phyloP scores from a whole-genome alignment of 352 stramenopile genomes.

The Pythium rhizo-oryzae region DNA sequence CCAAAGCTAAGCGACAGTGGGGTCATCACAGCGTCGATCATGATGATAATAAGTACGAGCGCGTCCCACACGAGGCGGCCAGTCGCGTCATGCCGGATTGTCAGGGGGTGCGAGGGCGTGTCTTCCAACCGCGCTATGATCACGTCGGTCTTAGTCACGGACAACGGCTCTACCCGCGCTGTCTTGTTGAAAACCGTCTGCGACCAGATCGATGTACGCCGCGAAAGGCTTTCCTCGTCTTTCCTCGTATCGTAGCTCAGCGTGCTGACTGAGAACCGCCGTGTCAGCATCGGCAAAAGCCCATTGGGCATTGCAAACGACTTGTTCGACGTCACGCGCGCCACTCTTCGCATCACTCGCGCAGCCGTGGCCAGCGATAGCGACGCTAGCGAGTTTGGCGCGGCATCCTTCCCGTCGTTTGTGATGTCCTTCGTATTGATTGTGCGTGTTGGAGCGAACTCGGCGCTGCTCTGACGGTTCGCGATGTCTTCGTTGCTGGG shows the following conservation, averaged over 20 bases:
- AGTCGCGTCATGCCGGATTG: slow-evolving; percentile 51
- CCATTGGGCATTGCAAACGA: not conserved
- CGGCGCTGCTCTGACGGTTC: not conserved
- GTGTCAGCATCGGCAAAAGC: not conserved
- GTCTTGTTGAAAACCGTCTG: not conserved
- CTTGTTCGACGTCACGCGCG: not conserved
- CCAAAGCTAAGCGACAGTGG: slow-evolving; percentile 57
- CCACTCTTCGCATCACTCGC: not conserved
- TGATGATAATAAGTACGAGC: slow-evolving; percentile 57
- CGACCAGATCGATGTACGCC: not conserved
- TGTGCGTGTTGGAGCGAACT: slow-evolving; percentile 58
- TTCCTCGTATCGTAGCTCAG: not conserved
- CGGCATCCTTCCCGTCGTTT: not conserved
- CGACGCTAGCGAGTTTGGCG: not conserved
- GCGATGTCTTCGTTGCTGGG: slow-evolving; percentile 38
- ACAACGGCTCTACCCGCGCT: not conserved
- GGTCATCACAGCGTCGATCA: slow-evolving; percentile 53
- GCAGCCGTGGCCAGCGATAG: not conserved
- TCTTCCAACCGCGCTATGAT: slow-evolving; percentile 28
- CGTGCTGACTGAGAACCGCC: not conserved
- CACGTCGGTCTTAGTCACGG: slow-evolving; percentile 6
- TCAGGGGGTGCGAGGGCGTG: slow-evolving; percentile 37
- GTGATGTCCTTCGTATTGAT: slow-evolving; percentile 37
- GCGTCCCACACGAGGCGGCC: slow-evolving; percentile 52
- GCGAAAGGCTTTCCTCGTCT: not conserved